Evolutionary conservation across 2,329 filamentous ascomycete genomes (phyloP), one percentile per base, ranked within the genome.

Genomic region (Aspergillus sp.): DNA sequence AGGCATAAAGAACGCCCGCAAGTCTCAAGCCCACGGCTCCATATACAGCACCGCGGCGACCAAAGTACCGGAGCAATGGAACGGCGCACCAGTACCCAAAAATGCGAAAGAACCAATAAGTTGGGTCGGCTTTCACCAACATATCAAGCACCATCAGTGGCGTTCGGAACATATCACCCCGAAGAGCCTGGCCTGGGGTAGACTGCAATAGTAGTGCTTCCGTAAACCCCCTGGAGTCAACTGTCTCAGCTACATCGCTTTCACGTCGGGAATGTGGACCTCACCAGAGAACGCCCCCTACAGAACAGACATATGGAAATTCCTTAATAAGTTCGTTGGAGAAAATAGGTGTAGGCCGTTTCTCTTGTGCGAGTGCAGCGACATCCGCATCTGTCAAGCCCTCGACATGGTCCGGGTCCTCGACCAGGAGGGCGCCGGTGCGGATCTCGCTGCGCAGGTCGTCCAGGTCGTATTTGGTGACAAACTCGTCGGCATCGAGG

Each of bases 401-500:
- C 6, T 56, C 47, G n/a, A 56, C 19, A 7, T 39, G 46, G 6
- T 51, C 24, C 2, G 24, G 23, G 23, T 45, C 37, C 11, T 39
- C n/a, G n/a, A 33, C 9, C 15, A 56, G 8, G 9, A 56, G 14
- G 9, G 55, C 55, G 14, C 46, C 55, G 19, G 35, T 48, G 12
- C 49, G 15, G 9, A 53, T 40, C 14, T 17, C 5, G 15, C 23
- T 17, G 8, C 55, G 55, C 19, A 52, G 17, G 21, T 57, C 48
- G 27, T 57, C 27, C 40, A 57, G 23, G 4, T 52, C 31, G 19
- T 47, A 52, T 24, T 40, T 39, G 6, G 48, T 52, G 6, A 40
- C 41, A 31, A 57, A 57, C 39, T 57, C 55, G 33, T 57, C 55
- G 4, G 45, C 55, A 5, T 46, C 49, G 12, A 53, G 41, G 19